Evolutionary conservation across 2,329 filamentous ascomycete genomes (phyloP).

Genomic region (Onygena corvina): DNA sequence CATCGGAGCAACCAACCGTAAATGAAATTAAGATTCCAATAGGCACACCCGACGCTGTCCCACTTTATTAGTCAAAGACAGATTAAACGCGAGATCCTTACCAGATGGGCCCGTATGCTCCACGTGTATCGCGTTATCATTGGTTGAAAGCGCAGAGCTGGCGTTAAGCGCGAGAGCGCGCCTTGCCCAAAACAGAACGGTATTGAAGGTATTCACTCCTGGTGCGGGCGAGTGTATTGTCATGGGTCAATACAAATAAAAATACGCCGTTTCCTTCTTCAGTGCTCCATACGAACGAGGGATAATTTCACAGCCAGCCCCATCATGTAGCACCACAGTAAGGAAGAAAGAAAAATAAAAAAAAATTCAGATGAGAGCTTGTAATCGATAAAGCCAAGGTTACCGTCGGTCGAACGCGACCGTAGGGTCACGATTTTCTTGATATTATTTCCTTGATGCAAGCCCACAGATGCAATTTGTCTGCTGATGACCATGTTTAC

Average conservation of each 20-base stretch:
- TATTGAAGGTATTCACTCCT: neutral
- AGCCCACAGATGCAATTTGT: neutral
- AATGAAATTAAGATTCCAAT: neutral
- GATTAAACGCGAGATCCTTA: conserved; percentile 2
- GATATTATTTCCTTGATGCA: conserved; percentile 3
- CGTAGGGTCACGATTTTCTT: neutral
- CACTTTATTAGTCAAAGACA: neutral
- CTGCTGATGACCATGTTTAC: neutral
- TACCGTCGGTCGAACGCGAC: conserved; percentile 2
- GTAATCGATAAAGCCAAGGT: neutral
- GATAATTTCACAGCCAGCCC: neutral
- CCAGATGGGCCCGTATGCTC: neutral
- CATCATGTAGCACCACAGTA: neutral
- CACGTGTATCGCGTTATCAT: neutral
- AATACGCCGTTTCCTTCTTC: neutral
- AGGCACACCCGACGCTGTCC: neutral
- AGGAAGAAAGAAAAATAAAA: neutral
- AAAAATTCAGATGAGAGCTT: neutral
- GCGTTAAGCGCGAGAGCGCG: neutral
- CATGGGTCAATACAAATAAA: neutral
- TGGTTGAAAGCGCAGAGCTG: neutral
- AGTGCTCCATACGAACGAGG: neutral
- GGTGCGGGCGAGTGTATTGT: neutral
- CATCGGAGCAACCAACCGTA: conserved; percentile 1
- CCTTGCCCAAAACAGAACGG: neutral